Conservation (phyloP, 352 stramenopile species). For the Phytophthora tentaculata region DNA sequence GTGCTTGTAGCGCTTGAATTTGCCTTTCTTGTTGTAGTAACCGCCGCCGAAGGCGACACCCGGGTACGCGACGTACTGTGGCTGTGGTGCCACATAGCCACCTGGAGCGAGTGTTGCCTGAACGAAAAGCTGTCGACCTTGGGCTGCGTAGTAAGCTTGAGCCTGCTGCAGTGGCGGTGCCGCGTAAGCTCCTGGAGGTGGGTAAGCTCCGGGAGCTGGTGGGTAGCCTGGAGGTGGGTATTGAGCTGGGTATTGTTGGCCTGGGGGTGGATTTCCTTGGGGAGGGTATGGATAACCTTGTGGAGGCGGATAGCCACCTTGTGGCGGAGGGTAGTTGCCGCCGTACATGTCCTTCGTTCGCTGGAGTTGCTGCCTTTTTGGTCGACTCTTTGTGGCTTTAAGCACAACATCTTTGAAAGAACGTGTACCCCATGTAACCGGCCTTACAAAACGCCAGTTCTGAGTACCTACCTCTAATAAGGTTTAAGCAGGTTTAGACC, state of each 20-base stretch:
- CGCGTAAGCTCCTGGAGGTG: conserved; percentile 38
- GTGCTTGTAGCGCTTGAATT: conserved; percentile 63
- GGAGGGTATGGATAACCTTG: conserved; percentile 9
- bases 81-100: conserved; percentile 50
- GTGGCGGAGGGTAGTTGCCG: conserved; percentile 23
- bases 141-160: conserved; percentile 71
- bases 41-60: conserved; percentile 62
- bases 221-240: conserved; percentile 49
- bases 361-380: conserved; percentile 12
- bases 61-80: conserved; percentile 65
- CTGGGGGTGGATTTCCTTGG: conserved; percentile 28
- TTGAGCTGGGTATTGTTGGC: conserved; percentile 43
- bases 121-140: conserved; percentile 73
- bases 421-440: background rate
- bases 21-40: conserved; percentile 64
- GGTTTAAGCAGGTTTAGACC: background rate
- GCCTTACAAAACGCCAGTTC: conserved; percentile 24
- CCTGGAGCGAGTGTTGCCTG: conserved; percentile 55
- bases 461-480: background rate
- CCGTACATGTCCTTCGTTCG: conserved; percentile 31
- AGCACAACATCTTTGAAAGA: conserved; percentile 30
- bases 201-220: conserved; percentile 36
- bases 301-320: conserved; percentile 24
- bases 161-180: conserved; percentile 44
- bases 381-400: conserved; percentile 32